These are phyloP conservation scores for Saprolegnia diclina DNA, from an alignment of 352 stramenopile species.

Conservation along the genomic window DNA sequence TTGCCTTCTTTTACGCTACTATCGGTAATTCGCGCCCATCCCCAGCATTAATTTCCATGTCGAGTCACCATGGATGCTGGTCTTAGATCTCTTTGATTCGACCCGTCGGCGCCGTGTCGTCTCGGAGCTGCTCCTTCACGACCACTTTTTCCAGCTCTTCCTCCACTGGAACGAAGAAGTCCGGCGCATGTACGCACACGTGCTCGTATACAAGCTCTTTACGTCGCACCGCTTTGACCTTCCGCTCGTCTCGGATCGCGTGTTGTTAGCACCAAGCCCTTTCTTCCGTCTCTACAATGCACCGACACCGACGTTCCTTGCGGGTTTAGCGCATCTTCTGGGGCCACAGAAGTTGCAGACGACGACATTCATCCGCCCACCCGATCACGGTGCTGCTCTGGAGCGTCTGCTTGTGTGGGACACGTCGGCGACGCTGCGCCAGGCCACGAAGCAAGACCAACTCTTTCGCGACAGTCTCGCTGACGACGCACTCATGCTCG, in stretches of 20 bases:
- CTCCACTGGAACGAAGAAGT: conserved; percentile 88
- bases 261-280: conserved; percentile 63
- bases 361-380: neutral
- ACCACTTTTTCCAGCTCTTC: conserved; percentile 86
- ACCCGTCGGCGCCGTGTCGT: conserved; percentile 59
- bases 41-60: neutral
- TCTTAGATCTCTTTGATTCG: conserved; percentile 56
- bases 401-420: conserved; percentile 66
- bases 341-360: neutral
- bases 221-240: conserved; percentile 68
- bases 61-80: neutral
- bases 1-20: conserved; percentile 81
- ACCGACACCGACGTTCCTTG: neutral
- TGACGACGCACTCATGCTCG: conserved; percentile 75
- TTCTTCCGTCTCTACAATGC: conserved; percentile 40
- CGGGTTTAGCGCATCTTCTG: conserved; percentile 1
- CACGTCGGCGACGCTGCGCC: conserved; percentile 42
- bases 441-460: conserved; percentile 37
- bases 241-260: conserved; percentile 59
- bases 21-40: conserved; percentile 38
- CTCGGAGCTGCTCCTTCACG: conserved; percentile 63
- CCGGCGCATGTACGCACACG: conserved; percentile 80
- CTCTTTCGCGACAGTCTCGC: conserved; percentile 71
- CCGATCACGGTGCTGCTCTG: conserved; percentile 28
- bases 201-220: conserved; percentile 80